Evolutionary conservation across 129 eudicot genomes (phyloP), one percentile per base, ranked within the genome.

Genomic region (Logfia minima): DNA sequence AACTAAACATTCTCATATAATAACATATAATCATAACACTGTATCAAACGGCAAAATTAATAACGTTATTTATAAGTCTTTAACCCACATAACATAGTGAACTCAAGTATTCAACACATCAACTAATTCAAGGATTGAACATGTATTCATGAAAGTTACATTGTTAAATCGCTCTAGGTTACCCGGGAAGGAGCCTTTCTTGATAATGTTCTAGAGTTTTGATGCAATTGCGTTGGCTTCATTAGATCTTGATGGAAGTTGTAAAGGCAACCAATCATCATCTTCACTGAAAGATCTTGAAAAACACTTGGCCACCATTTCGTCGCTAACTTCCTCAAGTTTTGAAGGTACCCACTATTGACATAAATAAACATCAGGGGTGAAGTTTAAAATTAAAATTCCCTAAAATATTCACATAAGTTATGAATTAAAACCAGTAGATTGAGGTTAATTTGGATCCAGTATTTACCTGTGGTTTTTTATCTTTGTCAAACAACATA

Each of bases 401-500:
- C 48, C 48, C 48, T 39, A 39, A 8, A 39, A 39, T 39, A 39
- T 8, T 9, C 48, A 39, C 14, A 39, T 9, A 2, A 9, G 13
- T 9, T 39, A 8, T 39, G 14, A 39, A 39, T n/a, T 24, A 35
- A 37, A 34, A 32, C 6, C 13, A 17, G 61, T 62, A 62, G 60
- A 62, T 14, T 75, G n/a, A 62, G 24, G 19, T 62, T 17, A 4
- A 45, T 9, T 78, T 60, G 62, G 32, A 78, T 78, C 66, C 18
- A 0, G 24, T 16, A 66, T 41, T 24, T 63, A 83, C 84, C 77
- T 79, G 75, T 4, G 87, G 87, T 52, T 53, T 83, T 34, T 69
- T 83, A 53, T 83, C 81, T 79, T 83, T 83, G 56, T 83, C 84
- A 18, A 83, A 39, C 76, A 83, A 19, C 78, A 75, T 79, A 31